Base-by-base conservation (phyloP, 495 filamentous ascomycete species). In the Talaromyces ruber region DNA sequence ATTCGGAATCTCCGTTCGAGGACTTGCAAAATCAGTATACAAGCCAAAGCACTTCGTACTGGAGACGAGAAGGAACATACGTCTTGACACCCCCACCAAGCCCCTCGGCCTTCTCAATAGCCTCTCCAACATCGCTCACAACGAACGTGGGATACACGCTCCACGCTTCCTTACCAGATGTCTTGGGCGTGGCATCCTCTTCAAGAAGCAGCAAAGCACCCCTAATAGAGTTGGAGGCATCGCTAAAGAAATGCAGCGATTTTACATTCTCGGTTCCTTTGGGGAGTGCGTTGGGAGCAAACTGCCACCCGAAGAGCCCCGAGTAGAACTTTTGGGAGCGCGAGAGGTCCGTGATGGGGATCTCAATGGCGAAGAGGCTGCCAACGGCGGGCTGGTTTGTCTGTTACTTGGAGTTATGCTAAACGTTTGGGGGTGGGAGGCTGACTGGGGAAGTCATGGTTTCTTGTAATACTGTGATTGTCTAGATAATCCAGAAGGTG, bases 61-160 rank as follows among this genome's bases (percentile, higher is more conserved):
- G n/a, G n/a, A n/a, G n/a, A n/a, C n/a, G n/a, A 56, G 26, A 56
- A 14, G 25, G 26, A 26, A 30, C 53, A 56, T 30, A 56, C 53
- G 53, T 56, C 53, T 56, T 56, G n/a, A 56, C 53, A 56, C 53
- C 53, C 25, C 53, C 53, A 56, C 53, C 53, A 56, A 56, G 53
- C 21, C 8, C 9, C 28, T 56, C 25, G n/a, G 53, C 53, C 53
- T 56, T 56, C 16, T 56, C 34, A 21, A 56, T 56, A 16, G 53
- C 53, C 53, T 56, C 53, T 1, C 53, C 53, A 56, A 56, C 53
- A 21, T 56, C 53, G 30, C 25, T 26, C 21, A 56, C 53, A 21
- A 56, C 25, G 4, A 56, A 56, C 53, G 53, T 56, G 12, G 25
- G 53, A 26, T 56, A 56, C 25, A 30, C 53, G 5, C 57, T 43